Percentiles rank a stretch among this genome's conserved stretches.
These are phyloP conservation scores for Pestalotiopsis sp. DNA, from an alignment of 2,329 filamentous ascomycete species.

Conservation along the genomic window DNA sequence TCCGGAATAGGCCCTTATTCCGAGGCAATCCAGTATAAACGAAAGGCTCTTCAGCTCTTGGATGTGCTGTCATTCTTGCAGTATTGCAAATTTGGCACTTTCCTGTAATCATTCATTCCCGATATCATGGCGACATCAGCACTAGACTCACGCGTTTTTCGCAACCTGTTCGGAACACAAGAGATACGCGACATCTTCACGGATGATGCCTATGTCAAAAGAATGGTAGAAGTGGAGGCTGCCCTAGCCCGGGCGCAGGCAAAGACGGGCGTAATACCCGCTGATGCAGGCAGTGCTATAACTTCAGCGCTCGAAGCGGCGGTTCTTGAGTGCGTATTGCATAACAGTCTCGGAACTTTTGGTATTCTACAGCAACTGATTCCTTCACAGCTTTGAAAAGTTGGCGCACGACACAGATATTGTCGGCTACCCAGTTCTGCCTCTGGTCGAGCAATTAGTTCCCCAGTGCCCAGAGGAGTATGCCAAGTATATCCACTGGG, in stretches of 20 bases:
- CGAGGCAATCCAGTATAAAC: not conserved
- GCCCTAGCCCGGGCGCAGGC: constrained; percentile 55
- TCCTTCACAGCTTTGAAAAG: constrained; percentile 18
- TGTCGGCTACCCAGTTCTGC: constrained; percentile 57
- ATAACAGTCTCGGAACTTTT: not conserved
- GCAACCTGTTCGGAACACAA: constrained; percentile 53
- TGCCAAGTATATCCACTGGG: constrained; percentile 58
- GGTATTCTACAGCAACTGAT: constrained; percentile 11
- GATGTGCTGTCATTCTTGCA: not conserved
- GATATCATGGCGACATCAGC: not conserved
- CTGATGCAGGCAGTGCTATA: constrained; percentile 36
- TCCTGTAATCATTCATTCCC: not conserved
- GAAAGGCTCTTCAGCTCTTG: not conserved
- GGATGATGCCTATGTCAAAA: constrained; percentile 39
- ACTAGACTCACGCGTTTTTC: constrained; percentile 51
- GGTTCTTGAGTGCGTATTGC: not conserved
- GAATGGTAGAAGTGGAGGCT: constrained; percentile 53
- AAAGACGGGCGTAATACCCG: constrained; percentile 48
- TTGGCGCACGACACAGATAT: constrained; percentile 44
- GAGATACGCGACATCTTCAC: constrained; percentile 54
- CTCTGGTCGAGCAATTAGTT: constrained; percentile 51
- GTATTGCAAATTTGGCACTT: not conserved
- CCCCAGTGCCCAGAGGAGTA: constrained; percentile 29
- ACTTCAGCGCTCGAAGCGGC: constrained; percentile 30
- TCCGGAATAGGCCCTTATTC: constrained; percentile 13